Percentiles rank a stretch among this genome's conserved stretches.
phyloP scores from a whole-genome alignment of 352 stramenopile genomes.

The Phytophthora aleatoria region DNA sequence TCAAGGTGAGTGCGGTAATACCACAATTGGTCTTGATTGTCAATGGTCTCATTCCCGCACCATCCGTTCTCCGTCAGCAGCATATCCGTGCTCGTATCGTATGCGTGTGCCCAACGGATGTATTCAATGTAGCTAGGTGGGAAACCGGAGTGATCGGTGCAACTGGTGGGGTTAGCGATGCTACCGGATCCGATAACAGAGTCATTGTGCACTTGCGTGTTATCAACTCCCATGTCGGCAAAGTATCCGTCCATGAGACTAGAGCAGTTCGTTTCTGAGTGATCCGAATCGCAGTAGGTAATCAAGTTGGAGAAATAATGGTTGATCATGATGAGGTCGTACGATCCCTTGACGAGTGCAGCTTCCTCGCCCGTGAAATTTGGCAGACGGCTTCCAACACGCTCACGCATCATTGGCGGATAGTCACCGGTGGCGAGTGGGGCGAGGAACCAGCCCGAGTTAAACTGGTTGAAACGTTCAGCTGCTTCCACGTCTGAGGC shows the following conservation, averaged over 20 bases:
- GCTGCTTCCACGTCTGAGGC: constrained; percentile 60
- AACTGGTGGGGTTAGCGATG: constrained; percentile 28
- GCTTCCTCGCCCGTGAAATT: constrained; percentile 85
- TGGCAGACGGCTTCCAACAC: constrained; percentile 80
- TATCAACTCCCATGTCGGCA: constrained; percentile 52
- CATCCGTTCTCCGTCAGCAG: constrained; percentile 73
- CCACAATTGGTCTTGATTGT: constrained; percentile 62
- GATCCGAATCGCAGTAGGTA: constrained; percentile 48
- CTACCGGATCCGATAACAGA: constrained; percentile 37
- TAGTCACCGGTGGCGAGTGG: constrained; percentile 92
- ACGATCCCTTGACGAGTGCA: constrained; percentile 75
- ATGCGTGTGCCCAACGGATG: constrained; percentile 52
- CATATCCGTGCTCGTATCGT: constrained; percentile 40
- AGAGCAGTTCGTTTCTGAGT: constrained; percentile 44
- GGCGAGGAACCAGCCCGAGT: constrained; percentile 91
- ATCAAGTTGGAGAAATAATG: constrained; percentile 86
- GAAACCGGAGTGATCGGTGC: constrained; percentile 41
- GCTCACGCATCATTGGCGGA: constrained; percentile 88
- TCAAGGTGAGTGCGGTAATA: constrained; percentile 58
- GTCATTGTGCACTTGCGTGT: constrained; percentile 50
- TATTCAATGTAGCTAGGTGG: constrained; percentile 52
- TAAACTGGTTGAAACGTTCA: constrained; percentile 87
- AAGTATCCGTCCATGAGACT: constrained; percentile 41
- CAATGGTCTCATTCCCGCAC: constrained; percentile 62
- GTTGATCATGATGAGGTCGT: constrained; percentile 96